phyloP scores from a whole-genome alignment of 305 asterid species.

The Fraxinus baroniana region DNA sequence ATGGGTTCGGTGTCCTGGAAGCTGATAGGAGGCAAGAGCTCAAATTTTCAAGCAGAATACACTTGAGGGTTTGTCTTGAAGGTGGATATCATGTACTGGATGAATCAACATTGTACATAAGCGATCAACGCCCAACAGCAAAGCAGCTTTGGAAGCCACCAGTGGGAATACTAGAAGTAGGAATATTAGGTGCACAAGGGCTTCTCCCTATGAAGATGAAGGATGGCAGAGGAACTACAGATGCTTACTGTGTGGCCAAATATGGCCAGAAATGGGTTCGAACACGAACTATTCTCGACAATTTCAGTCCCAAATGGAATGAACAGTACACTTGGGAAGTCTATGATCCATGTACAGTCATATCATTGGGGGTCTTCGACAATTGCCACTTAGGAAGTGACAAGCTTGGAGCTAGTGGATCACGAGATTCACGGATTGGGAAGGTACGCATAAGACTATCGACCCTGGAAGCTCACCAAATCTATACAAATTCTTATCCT shows the following conservation, averaged over 20 bases:
- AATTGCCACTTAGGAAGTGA: constrained; percentile 46
- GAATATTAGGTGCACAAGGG: constrained; percentile 50
- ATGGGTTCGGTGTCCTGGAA: constrained; percentile 40
- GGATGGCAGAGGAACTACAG: constrained; percentile 49
- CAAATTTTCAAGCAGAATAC: constrained; percentile 46
- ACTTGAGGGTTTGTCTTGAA: constrained; percentile 51
- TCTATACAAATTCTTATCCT: constrained; percentile 52
- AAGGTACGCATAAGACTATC: constrained; percentile 56
- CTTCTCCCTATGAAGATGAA: constrained; percentile 60
- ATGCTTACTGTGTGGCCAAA: constrained; percentile 57
- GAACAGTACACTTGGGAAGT: constrained; percentile 70
- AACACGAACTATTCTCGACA: constrained; percentile 53
- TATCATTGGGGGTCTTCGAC: constrained; percentile 54
- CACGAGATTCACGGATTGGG: constrained; percentile 48
- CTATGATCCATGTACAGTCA: constrained; percentile 58
- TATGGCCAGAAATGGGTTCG: constrained; percentile 65
- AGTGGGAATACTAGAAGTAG: constrained; percentile 51
- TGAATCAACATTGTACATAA: constrained; percentile 53
- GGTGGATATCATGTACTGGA: constrained; percentile 63
- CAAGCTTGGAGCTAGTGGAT: constrained; percentile 30
- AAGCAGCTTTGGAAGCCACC: constrained; percentile 61
- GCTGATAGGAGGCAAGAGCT: constrained; percentile 44
- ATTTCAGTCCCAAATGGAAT: constrained; percentile 53
- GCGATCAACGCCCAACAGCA: constrained; percentile 60
- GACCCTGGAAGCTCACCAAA: constrained; percentile 46